Evolutionary conservation across 2,329 filamentous ascomycete genomes (phyloP), one percentile per base, ranked within the genome.

Genomic region (Calonectria crousiana): DNA sequence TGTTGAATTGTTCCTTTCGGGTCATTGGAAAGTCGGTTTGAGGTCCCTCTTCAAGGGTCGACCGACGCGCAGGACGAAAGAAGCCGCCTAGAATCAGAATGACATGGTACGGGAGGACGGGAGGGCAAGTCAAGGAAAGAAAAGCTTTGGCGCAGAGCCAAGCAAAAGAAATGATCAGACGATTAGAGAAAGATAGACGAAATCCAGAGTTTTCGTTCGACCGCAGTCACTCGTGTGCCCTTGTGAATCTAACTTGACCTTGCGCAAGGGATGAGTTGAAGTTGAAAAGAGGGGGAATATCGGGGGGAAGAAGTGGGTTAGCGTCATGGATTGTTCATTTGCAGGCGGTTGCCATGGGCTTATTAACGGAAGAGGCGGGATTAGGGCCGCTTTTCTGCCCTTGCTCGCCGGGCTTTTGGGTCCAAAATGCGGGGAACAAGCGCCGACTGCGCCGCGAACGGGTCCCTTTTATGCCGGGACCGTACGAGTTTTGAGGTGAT

Each of bases 181-280:
- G 71, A 69, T 53, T 70, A 73, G 67, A 73, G 71, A 41, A 62
- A 67, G 67, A 73, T 70, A 73, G 71, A 73, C 41, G 58, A 51
- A 67, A 67, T 67, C 51, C 66, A 51, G 60, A 49, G 14, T 44
- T 66, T 51, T 62, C 69, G 58, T 67, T 73, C 51, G 71, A 56
- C 67, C 67, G 67, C 66, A 4, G n/a, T n/a, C n/a, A 13, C 9
- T 23, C 4, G 34, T 41, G 34, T 60, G n/a, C 36, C 26, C 26
- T 23, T 32, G 38, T 60, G 56, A 60, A 44, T 14, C 4, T 14
- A n/a, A 18, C 28, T 16, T 28, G 23, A 2, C 18, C 26, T 8
- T 53, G 13, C 6, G 30, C 6, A 8, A n/a, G 16, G 30, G 56
- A 26, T 23, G 56, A 34, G 52, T 32, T 38, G 36, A 62, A 34